Evolutionary conservation across 495 filamentous ascomycete genomes (phyloP).

Genomic region (Wilcoxina mikolae): DNA sequence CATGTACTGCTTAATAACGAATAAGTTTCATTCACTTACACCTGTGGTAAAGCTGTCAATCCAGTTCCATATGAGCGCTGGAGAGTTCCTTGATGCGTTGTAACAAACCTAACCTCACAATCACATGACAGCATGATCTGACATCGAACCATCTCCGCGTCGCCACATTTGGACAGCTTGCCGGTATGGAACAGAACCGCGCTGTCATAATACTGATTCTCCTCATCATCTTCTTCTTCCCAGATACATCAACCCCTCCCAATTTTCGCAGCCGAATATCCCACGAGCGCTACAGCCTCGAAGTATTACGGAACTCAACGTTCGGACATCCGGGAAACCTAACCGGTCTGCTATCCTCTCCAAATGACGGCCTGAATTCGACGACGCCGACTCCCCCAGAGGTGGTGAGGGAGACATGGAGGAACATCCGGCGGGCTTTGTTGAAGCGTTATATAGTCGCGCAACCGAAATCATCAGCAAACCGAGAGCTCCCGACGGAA

Average conservation of each 20-base stretch:
- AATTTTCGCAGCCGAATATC: constrained; percentile 17
- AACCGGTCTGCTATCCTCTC: constrained; percentile 15
- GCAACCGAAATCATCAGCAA: not conserved
- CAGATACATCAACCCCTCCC: constrained; percentile 19
- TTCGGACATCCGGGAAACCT: constrained; percentile 25
- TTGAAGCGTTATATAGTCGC: not conserved
- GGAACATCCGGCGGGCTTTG: constrained; percentile 12
- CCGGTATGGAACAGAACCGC: constrained; percentile 25
- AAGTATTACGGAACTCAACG: constrained; percentile 24
- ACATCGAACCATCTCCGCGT: too few species aligned
- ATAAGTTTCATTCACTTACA: too few species aligned
- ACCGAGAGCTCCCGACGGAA: not conserved
- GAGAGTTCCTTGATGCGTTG: too few species aligned
- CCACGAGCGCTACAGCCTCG: constrained; percentile 20
- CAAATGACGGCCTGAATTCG: not conserved
- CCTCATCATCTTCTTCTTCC: constrained; percentile 25
- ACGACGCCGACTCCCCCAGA: constrained; percentile 17
- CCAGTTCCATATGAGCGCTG: too few species aligned
- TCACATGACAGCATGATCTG: too few species aligned
- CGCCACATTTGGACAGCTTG: too few species aligned
- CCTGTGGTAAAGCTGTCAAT: too few species aligned
- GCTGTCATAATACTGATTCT: constrained; percentile 20
- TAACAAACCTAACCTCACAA: too few species aligned
- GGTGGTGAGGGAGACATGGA: constrained; percentile 13
- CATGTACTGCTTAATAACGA: too few species aligned